Conservation (phyloP, 73 alveolate genomes). For the Paramecium pentaurelia region DNA sequence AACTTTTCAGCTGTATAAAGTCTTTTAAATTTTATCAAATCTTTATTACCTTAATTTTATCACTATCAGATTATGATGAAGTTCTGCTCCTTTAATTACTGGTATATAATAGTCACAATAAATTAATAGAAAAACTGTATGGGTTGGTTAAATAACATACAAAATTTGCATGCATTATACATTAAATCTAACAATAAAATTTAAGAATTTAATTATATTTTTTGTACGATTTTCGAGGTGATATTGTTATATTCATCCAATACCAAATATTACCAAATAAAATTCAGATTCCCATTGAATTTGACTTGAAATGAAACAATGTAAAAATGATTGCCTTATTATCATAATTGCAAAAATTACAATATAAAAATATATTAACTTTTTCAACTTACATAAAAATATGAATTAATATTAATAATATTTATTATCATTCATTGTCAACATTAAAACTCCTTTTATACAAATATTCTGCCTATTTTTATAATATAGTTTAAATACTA, state of each 20-base stretch:
- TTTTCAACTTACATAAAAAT: background rate
- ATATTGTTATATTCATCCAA: background rate
- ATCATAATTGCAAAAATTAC: conserved; percentile 53
- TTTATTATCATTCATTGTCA: background rate
- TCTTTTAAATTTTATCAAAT: background rate
- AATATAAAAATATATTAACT: conserved; percentile 32
- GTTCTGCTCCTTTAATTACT: conserved; percentile 8
- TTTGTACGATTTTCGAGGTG: conserved; percentile 13
- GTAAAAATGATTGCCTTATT: conserved; percentile 31
- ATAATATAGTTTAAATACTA: background rate
- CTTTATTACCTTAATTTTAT: background rate
- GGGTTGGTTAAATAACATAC: too few species aligned
- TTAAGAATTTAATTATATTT: background rate
- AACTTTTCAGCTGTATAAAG: background rate
- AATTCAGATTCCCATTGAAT: background rate
- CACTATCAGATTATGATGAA: background rate
- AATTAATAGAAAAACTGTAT: too few species aligned
- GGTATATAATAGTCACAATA: too few species aligned
- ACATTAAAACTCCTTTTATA: conserved; percentile 40
- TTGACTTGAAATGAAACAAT: background rate
- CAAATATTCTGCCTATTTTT: conserved; percentile 56
- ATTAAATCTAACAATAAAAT: background rate
- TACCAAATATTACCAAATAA: background rate
- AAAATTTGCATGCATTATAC: too few species aligned
- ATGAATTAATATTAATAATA: background rate